Evolutionary conservation across 2,329 filamentous ascomycete genomes (phyloP), one percentile per base, ranked within the genome.

Genomic region (Neopestalotiopsis sp.): DNA sequence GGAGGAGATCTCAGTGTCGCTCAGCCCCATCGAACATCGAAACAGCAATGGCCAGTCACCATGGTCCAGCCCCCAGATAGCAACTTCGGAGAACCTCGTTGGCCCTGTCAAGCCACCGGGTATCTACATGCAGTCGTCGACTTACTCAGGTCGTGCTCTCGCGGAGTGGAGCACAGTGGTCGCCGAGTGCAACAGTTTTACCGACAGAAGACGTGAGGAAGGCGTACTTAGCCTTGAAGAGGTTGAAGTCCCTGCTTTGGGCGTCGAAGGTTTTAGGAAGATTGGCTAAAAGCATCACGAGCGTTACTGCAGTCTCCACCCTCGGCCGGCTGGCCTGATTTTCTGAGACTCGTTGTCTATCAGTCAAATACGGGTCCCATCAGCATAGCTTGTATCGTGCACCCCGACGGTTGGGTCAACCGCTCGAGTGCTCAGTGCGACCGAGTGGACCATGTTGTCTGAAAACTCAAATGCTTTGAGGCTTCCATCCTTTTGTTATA

Each of bases 141-240:
- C 88, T 63, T 92, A 95, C 77, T 84, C 88, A 3, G 93, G 93
- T 1, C 86, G 92, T 24, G 91, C 93, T 0, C 84, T 96, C 59
- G 92, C 92, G 0, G 93, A 96, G 78, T 96, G 93, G 93, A 85
- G 86, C 24, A 82, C 93, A 20, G 88, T 95, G 24, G 89, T 94
- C 17, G 88, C 88, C 68, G 93, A 96, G 78, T 94, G 90, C 82
- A 94, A 95, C 80, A 93, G 90, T 75, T 96, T 95, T 79, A 89
- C 94, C 40, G 92, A 95, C 69, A 85, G 93, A 60, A 87, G 93
- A 67, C 90, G 90, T 65, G 89, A 90, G 61, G 93, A 96, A 77
- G 93, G 93, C 59, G 88, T 94, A 10, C 85, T 88, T 2, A 83
- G 84, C 0, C 86, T 94, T 69, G 84, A 83, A 72, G 89, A 91